These are phyloP conservation scores for Colletotrichum godetiae DNA, from an alignment of 2,329 filamentous ascomycete species.

Conservation along the genomic window DNA sequence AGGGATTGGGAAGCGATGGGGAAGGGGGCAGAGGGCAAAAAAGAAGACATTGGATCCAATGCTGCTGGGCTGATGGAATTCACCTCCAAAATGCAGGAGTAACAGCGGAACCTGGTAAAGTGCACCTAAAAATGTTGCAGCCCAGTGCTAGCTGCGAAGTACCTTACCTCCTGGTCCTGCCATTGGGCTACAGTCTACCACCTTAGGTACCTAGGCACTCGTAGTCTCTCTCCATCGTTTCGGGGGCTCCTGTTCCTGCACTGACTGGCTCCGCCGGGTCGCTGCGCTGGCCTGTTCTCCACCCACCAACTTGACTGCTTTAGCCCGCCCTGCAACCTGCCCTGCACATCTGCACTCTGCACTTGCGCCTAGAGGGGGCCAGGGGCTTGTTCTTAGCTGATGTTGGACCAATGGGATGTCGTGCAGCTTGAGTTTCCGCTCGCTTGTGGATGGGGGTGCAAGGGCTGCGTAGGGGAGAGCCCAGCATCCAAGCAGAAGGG, in stretches of 20 bases:
- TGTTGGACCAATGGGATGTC: slow-evolving; percentile 15
- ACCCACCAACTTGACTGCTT: slow-evolving; percentile 14
- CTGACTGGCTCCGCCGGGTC: slow-evolving; percentile 28
- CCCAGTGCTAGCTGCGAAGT: neutral
- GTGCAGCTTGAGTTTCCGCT: slow-evolving; percentile 21
- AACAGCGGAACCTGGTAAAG: slow-evolving; percentile 16
- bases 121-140: slow-evolving; percentile 11
- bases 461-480: slow-evolving; percentile 9
- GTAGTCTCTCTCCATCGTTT: slow-evolving; percentile 17
- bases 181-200: neutral
- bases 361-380: neutral
- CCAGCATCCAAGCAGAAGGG: slow-evolving; percentile 23
- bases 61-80: slow-evolving; percentile 2
- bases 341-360: neutral
- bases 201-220: neutral
- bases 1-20: slow-evolving; percentile 10
- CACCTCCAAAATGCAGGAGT: slow-evolving; percentile 17
- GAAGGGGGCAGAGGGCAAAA: neutral
- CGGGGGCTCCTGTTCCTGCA: slow-evolving; percentile 31
- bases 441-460: slow-evolving; percentile 16
- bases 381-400: slow-evolving; percentile 21
- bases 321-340: slow-evolving; percentile 12
- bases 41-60: neutral
- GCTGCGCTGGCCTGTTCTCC: slow-evolving; percentile 29
- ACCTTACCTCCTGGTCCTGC: neutral